phyloP scores from a whole-genome alignment of 1,284 basidiomycete species.

The Boletus austroedulis region DNA sequence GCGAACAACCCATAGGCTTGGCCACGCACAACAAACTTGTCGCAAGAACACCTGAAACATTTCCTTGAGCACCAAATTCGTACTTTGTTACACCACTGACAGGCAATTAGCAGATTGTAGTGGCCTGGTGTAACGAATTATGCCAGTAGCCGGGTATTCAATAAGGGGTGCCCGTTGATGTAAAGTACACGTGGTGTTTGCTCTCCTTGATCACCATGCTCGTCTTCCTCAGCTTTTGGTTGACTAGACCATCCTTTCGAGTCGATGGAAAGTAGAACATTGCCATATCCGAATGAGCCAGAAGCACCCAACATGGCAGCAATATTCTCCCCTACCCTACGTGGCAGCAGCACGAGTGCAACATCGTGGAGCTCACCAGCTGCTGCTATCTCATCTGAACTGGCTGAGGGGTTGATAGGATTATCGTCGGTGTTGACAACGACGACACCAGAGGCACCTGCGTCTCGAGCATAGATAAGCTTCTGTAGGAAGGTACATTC shows the following conservation, averaged over 20 bases:
- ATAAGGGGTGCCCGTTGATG: slow-evolving; percentile 71
- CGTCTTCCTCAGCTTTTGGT: slow-evolving; percentile 21
- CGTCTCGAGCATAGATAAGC: slow-evolving; percentile 58
- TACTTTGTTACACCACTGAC: too few relatives aligned
- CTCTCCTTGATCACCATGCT: slow-evolving; percentile 5
- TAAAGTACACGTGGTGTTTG: slow-evolving; percentile 54
- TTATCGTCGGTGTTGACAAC: slow-evolving; percentile 63
- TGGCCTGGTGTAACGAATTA: slow-evolving; percentile 30
- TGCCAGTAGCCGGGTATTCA: slow-evolving; percentile 70
- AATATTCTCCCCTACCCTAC: slow-evolving; percentile 49
- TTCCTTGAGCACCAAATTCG: too few relatives aligned
- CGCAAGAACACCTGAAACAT: too few relatives aligned
- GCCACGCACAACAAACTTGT: too few relatives aligned
- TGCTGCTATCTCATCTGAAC: slow-evolving; percentile 50
- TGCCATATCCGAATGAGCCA: slow-evolving; percentile 45
- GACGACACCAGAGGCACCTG: slow-evolving; percentile 72
- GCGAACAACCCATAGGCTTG: too few relatives aligned
- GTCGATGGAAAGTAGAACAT: slow-evolving; percentile 53
- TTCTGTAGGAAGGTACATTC: slow-evolving; percentile 84
- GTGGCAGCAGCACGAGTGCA: slow-evolving; percentile 59
- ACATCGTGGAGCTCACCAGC: slow-evolving; percentile 57
- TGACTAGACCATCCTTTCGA: slow-evolving; percentile 36
- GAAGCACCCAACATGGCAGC: slow-evolving; percentile 53
- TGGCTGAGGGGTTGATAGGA: slow-evolving; percentile 67
- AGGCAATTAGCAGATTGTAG: too few relatives aligned